phyloP scores from a whole-genome alignment of 202 grass and related monocot genomes.

The Sporobolus alterniflorus region DNA sequence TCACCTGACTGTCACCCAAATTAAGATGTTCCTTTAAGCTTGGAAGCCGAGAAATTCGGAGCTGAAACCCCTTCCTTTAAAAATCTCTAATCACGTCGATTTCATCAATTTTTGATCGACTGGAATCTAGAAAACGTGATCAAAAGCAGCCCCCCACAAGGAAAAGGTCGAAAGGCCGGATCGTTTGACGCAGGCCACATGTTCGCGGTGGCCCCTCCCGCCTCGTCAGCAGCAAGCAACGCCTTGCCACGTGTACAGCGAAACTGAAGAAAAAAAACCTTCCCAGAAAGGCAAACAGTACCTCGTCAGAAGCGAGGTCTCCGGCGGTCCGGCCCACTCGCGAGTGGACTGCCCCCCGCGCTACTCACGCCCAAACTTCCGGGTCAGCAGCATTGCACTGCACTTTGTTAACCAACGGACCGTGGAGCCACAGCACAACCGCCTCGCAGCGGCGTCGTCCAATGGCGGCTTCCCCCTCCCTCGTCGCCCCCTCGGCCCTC shows the following conservation, averaged over 20 bases:
- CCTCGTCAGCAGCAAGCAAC: background rate
- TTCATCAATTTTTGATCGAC: no score
- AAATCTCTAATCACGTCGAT: no score
- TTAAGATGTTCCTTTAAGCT: no score
- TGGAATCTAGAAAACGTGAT: no score
- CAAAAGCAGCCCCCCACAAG: background rate
- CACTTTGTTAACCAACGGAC: background rate
- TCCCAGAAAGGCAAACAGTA: background rate
- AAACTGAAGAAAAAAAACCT: background rate
- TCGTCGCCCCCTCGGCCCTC: background rate
- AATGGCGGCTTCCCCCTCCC: slow-evolving; percentile 26
- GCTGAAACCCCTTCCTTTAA: no score
- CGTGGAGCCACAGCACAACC: no score
- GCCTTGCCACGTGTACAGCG: background rate
- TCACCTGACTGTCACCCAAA: no score
- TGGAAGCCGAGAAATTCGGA: no score
- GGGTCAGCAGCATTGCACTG: slow-evolving; percentile 17
- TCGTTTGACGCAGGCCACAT: slow-evolving; percentile 20
- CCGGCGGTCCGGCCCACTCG: background rate
- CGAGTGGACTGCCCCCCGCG: background rate
- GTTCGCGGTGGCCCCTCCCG: background rate
- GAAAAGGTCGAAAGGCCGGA: background rate
- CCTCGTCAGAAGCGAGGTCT: slow-evolving; percentile 1
- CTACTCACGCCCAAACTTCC: slow-evolving; percentile 1
- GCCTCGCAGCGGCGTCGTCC: background rate